Conservation (phyloP, 2,329 filamentous ascomycete genomes). For the Beauveria medogensis region DNA sequence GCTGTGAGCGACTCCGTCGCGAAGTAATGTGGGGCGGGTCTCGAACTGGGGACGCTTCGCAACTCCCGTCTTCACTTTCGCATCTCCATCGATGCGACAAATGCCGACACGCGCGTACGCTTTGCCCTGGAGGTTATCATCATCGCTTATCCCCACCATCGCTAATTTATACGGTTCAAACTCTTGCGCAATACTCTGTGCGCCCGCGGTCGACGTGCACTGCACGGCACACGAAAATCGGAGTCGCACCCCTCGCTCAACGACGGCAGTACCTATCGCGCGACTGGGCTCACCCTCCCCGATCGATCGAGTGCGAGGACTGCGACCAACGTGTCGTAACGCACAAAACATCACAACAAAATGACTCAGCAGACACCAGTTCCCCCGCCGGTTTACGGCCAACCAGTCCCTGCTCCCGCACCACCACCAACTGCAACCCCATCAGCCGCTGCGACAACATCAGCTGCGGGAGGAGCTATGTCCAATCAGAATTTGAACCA, state of each 20-base stretch:
- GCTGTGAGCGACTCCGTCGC: not conserved
- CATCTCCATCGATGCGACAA: not conserved
- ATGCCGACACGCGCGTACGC: not conserved
- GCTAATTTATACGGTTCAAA: not conserved
- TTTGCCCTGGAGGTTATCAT: not conserved
- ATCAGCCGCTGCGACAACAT: conserved; percentile 23
- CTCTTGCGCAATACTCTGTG: not conserved
- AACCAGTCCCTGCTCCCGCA: conserved; percentile 27
- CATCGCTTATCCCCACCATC: not conserved
- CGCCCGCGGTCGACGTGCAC: not conserved
- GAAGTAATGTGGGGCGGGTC: not conserved
- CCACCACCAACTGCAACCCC: conserved; percentile 15
- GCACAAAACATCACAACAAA: not conserved
- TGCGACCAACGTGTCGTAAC: too few relatives aligned
- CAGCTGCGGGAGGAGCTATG: conserved; percentile 37
- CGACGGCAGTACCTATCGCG: not conserved
- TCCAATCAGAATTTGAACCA: conserved; percentile 90
- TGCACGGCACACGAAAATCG: not conserved
- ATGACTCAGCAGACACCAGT: conserved; percentile 10
- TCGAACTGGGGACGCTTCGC: not conserved
- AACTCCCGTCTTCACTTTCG: not conserved
- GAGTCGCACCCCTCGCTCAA: not conserved
- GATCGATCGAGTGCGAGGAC: not conserved
- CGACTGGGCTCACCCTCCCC: not conserved
- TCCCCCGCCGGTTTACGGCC: conserved; percentile 14